A percentile compares a stretch with the other conserved stretches of the same genome.
phyloP scores from a whole-genome alignment of 108 stramenopile genomes.

The Licmophora abbreviata region DNA sequence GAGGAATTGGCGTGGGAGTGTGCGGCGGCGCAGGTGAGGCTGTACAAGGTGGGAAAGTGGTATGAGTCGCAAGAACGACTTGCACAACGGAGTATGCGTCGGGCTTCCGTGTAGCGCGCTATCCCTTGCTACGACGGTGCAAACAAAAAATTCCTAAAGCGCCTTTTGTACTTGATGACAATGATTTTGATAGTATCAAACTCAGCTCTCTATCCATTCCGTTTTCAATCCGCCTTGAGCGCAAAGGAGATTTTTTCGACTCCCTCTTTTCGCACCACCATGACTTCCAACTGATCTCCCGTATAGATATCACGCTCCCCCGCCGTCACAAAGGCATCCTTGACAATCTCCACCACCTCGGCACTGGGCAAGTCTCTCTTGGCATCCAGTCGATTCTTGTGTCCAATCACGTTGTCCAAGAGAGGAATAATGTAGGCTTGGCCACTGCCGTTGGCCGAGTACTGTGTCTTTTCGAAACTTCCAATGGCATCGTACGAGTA shows the following conservation, averaged over 20 bases:
- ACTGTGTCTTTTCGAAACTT: conserved; percentile 84
- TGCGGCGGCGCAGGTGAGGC: no score
- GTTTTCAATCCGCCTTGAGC: conserved; percentile 87
- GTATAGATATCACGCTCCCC: conserved; percentile 98
- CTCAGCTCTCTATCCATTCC: background rate
- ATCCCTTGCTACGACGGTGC: no score
- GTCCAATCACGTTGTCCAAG: conserved; percentile 93
- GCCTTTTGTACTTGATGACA: no score
- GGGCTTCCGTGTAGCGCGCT: no score
- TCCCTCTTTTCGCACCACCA: conserved; percentile 81
- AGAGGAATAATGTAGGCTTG: conserved; percentile 87
- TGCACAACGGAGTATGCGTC: no score
- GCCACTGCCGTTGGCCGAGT: conserved; percentile 82
- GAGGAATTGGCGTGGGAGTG: no score
- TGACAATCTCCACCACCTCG: conserved; percentile 92
- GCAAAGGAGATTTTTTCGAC: conserved; percentile 69
- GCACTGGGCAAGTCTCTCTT: conserved; percentile 73
- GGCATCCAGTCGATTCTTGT: conserved; percentile 87
- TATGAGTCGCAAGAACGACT: no score
- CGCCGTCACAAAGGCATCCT: conserved; percentile 94
- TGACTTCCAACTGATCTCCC: conserved; percentile 94
- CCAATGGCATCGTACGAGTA: conserved; percentile 99
- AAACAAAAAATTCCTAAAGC: no score
- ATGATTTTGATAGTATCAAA: no score
- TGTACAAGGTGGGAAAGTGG: no score